These are phyloP conservation scores for Boletus pseudopeckii DNA, from an alignment of 768 basidiomycete species.

Conservation along the genomic window DNA sequence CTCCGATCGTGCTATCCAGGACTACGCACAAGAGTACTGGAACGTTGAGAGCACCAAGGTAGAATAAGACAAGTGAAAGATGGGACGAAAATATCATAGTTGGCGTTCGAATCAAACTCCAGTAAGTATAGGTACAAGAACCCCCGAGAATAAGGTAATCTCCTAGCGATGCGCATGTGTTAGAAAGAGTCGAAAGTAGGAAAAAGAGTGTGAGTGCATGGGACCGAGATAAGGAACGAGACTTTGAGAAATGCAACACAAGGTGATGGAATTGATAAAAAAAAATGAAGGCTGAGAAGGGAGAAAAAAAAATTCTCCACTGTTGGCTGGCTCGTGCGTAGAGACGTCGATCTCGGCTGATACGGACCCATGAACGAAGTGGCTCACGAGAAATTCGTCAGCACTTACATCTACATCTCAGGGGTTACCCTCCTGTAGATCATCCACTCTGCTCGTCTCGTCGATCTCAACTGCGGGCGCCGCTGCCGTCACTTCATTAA, in stretches of 20 bases:
- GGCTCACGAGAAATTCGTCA: neutral
- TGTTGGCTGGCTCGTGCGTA: neutral
- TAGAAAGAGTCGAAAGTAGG: slow-evolving; percentile 8
- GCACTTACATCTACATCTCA: slow-evolving; percentile 14
- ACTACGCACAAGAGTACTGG: slow-evolving; percentile 90
- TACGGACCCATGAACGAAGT: neutral
- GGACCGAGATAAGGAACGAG: slow-evolving; percentile 2
- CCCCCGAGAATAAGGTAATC: slow-evolving; percentile 4
- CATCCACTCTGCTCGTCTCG: neutral
- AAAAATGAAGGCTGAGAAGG: neutral
- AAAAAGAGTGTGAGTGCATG: slow-evolving; percentile 8
- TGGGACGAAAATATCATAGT: slow-evolving; percentile 6
- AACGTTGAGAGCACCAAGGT: slow-evolving; percentile 56
- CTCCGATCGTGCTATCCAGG: slow-evolving; percentile 87
- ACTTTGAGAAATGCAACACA: neutral
- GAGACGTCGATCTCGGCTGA: neutral
- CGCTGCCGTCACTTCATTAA: neutral
- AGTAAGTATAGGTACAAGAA: slow-evolving; percentile 3
- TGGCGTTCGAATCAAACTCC: slow-evolving; percentile 4
- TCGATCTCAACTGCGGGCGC: neutral
- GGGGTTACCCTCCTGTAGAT: neutral
- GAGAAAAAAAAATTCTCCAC: no score
- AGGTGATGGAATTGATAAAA: neutral
- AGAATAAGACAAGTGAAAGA: slow-evolving; percentile 12
- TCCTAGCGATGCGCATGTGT: slow-evolving; percentile 14